These are phyloP conservation scores for Austroboletus festivus DNA, from an alignment of 768 basidiomycete species.

Conservation along the genomic window DNA sequence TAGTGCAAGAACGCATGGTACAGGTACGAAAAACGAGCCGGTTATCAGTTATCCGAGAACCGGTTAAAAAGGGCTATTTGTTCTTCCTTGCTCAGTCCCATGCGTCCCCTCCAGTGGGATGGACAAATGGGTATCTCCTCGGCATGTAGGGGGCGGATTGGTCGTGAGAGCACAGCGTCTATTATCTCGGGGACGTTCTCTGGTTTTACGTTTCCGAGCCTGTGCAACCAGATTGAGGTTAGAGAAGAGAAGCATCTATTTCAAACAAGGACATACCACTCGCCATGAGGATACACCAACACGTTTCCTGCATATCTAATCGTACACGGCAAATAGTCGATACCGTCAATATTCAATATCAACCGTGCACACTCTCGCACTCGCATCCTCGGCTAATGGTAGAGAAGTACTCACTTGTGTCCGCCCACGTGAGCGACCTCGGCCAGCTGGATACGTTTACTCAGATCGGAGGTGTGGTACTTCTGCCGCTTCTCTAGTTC, in stretches of 20 bases:
- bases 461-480: constrained; percentile 23
- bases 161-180: constrained; percentile 38
- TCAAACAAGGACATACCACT: constrained; percentile 49
- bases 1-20: background rate
- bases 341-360: no score
- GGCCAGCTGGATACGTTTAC: constrained; percentile 45
- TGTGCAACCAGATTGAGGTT: constrained; percentile 20
- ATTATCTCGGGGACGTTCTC: constrained; percentile 56
- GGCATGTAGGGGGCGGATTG: constrained; percentile 26
- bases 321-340: no score
- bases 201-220: constrained; percentile 62
- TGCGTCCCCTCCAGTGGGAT: constrained; percentile 67
- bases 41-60: constrained; percentile 1
- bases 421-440: constrained; percentile 81
- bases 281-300: constrained; percentile 65
- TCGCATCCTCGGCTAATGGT: no score
- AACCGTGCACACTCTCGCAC: no score
- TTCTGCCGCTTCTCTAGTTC: constrained; percentile 45
- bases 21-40: background rate
- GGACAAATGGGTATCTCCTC: constrained; percentile 39
- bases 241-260: background rate
- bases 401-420: constrained; percentile 71
- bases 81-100: constrained; percentile 59
- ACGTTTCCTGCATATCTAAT: constrained; percentile 66
- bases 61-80: constrained; percentile 41